Evolutionary conservation across 1,284 basidiomycete genomes (phyloP).

Genomic region (Austroboletus novae-zelandiae): DNA sequence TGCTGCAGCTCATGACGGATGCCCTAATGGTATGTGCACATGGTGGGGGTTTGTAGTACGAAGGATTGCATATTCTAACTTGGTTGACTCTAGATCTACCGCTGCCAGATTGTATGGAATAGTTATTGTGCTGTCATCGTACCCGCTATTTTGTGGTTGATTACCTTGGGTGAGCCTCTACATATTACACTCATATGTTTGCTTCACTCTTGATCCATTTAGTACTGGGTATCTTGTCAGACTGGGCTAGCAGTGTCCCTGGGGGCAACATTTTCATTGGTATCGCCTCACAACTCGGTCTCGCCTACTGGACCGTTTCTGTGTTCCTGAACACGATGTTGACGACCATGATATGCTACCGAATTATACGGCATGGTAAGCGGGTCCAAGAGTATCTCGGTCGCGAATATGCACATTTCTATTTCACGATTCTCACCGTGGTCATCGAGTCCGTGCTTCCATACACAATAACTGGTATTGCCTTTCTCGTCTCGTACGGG

Average conservation of each 20-base stretch:
- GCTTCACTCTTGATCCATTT: background rate
- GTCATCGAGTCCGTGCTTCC: constrained; percentile 31
- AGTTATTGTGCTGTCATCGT: constrained; percentile 4
- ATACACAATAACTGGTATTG: constrained; percentile 26
- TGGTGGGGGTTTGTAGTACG: constrained; percentile 6
- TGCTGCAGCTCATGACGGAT: constrained; percentile 29
- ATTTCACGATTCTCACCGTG: constrained; percentile 17
- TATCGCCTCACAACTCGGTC: constrained; percentile 6
- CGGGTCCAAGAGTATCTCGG: constrained; percentile 10
- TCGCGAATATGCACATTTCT: constrained; percentile 12
- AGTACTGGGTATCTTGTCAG: constrained; percentile 20
- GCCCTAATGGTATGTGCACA: constrained; percentile 20
- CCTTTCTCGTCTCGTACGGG: constrained; percentile 22
- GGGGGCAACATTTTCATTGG: constrained; percentile 16
- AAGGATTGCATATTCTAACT: background rate
- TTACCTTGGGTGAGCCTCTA: constrained; percentile 18
- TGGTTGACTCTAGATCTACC: constrained; percentile 19
- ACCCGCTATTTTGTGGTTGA: constrained; percentile 25
- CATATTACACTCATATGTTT: too few species aligned
- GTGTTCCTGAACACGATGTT: constrained; percentile 18
- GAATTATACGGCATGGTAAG: constrained; percentile 14
- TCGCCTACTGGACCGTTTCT: constrained; percentile 21
- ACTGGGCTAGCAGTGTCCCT: constrained; percentile 12
- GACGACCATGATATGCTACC: constrained; percentile 27
- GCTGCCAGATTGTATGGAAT: constrained; percentile 20